Conservation (phyloP, 768 basidiomycete species). For the Leccinum uliginosum region DNA sequence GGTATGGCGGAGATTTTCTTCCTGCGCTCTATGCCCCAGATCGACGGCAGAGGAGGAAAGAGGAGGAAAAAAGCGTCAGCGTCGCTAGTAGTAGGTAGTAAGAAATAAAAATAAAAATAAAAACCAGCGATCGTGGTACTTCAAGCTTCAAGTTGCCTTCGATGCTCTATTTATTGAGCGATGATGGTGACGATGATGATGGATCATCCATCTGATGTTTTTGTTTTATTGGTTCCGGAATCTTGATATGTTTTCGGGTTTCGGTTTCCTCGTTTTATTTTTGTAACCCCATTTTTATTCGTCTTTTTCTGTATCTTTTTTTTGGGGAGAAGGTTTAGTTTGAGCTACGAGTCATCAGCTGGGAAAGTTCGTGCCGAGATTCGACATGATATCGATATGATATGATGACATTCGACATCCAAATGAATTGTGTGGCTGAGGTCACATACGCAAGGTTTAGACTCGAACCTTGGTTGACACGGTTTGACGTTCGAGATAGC, state of each 20-base stretch:
- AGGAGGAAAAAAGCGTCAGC: background rate
- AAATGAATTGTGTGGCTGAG: background rate
- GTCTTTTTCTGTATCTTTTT: background rate
- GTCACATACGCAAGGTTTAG: background rate
- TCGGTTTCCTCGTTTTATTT: background rate
- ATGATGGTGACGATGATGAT: slow-evolving; percentile 2
- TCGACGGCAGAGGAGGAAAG: background rate
- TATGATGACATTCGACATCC: background rate
- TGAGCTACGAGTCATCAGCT: background rate
- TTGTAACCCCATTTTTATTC: background rate
- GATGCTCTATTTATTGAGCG: background rate
- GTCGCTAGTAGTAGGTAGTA: background rate
- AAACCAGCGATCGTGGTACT: slow-evolving; percentile 13
- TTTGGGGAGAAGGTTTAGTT: background rate
- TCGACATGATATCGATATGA: background rate
- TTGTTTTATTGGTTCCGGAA: background rate
- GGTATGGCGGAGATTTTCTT: slow-evolving; percentile 16
- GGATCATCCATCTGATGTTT: slow-evolving; percentile 10
- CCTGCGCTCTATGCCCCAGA: slow-evolving; percentile 25
- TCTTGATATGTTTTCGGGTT: background rate
- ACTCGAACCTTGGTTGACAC: background rate
- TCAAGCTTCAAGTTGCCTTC: too few relatives aligned
- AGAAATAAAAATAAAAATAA: background rate
- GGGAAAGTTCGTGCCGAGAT: background rate
- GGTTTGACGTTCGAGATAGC: background rate